Evolutionary conservation across 768 basidiomycete species (phyloP), one percentile per base, ranked within the genome.

Genomic region (Nevesoporus exiguus): DNA sequence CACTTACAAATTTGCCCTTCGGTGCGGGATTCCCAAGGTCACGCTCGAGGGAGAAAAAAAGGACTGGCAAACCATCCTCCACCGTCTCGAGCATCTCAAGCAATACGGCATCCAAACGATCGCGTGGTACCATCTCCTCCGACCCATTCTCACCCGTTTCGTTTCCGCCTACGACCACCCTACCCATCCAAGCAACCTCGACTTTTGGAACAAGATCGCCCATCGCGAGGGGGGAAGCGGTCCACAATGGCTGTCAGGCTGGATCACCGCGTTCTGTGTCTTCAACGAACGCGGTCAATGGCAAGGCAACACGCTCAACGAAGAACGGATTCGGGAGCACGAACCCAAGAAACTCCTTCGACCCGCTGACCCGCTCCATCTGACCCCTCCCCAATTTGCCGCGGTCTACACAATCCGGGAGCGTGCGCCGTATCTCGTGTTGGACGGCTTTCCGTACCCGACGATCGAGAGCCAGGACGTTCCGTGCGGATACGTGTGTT

Each of bases 1-100:
- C 61, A 27, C 61, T 7, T 76, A 73, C 56, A 64, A 58, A 30
- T 62, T 73, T 31, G 37, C 40, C 10, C 45, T 66, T 9, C 55
- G 53, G 15, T 77, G 77, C 41, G 77, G 80, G 2, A 72, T 80
- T 4, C 76, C 79, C 15, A 68, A 62, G 30, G 68, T 81, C 44
- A 79, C 76, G 6, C 71, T 81, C 31, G 67, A 74, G 46, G 79
- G 79, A 1, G 68, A 66, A 36, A 67, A 64, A 30, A 49, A 60
- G 3, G 79, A 80, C 59, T 79, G 74, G 71, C 53, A 70, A 15
- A 56, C 59, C 5, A 65, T 80, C 11, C 62, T 73, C 7, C 4
- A 36, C 3, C 66, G 76, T 10, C 51, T 79, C 25, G 76, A 77
- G 11, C 74, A 71, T 54, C 62, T 79, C 42, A 64, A 66, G 31